phyloP scores from a whole-genome alignment of 768 basidiomycete genomes.

The Boletus tylopilopsis region DNA sequence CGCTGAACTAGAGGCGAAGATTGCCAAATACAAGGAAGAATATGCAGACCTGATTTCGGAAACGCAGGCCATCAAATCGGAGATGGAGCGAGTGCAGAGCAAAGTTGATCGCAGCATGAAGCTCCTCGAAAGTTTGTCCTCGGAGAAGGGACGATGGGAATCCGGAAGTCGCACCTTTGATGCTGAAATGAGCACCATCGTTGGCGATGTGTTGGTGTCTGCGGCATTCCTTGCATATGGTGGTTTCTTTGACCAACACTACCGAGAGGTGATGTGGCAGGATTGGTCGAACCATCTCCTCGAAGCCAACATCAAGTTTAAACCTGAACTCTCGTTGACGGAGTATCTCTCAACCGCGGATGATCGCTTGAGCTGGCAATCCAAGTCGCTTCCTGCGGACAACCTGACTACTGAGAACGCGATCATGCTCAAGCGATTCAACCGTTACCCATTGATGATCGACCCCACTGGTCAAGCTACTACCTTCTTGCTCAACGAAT shows the following conservation, averaged over 20 bases:
- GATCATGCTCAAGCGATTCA: constrained; percentile 99
- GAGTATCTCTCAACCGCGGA: constrained; percentile 98
- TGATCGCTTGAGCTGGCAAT: constrained; percentile 93
- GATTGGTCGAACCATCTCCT: constrained; percentile 88
- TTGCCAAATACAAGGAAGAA: constrained; percentile 92
- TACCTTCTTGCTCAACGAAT: constrained; percentile 89
- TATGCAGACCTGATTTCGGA: constrained; percentile 96
- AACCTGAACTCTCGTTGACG: constrained; percentile 84
- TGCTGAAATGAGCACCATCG: constrained; percentile 97
- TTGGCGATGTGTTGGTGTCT: constrained; percentile 93
- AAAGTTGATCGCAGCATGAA: constrained; percentile 98
- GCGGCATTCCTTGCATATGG: constrained; percentile 96
- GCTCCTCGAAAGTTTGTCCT: constrained; percentile 88
- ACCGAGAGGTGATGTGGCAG: constrained; percentile 96
- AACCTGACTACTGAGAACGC: constrained; percentile 97
- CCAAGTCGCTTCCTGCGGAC: constrained; percentile 92
- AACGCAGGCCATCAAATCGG: constrained; percentile 92
- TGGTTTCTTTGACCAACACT: constrained; percentile 98
- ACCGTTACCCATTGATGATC: constrained; percentile 95
- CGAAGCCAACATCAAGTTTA: constrained; percentile 90
- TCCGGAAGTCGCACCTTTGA: constrained; percentile 93
- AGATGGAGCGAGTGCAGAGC: constrained; percentile 97
- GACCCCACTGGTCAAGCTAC: constrained; percentile 99
- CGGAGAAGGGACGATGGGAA: constrained; percentile 94
- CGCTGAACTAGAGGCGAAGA: constrained; percentile 87